Conservation (phyloP, 2,329 filamentous ascomycete species). For the Pseudomassariella vexata region DNA sequence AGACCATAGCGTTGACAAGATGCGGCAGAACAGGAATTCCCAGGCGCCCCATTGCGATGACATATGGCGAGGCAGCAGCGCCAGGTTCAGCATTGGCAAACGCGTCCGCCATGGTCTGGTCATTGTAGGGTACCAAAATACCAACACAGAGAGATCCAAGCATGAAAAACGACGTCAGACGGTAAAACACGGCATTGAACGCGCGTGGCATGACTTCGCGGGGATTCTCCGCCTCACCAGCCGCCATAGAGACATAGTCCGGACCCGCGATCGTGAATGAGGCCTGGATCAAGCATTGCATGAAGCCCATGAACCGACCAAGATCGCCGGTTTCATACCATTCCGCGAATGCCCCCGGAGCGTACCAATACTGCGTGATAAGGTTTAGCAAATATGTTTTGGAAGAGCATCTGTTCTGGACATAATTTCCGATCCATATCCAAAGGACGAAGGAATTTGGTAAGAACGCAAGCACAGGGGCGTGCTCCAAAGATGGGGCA, state of each 20-base stretch:
- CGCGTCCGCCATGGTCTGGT: constrained; percentile 53
- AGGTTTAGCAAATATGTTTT: too few relatives aligned
- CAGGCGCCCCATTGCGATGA: constrained; percentile 63
- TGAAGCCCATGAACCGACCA: constrained; percentile 70
- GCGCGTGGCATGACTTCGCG: constrained; percentile 65
- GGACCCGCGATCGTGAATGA: constrained; percentile 60
- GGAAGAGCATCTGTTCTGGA: too few relatives aligned
- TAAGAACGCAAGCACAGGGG: too few relatives aligned
- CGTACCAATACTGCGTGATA: constrained; percentile 49
- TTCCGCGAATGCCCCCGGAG: constrained; percentile 65
- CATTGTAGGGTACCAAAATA: constrained; percentile 65
- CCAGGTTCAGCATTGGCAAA: constrained; percentile 55
- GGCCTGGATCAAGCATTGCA: constrained; percentile 68
- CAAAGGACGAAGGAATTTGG: too few relatives aligned
- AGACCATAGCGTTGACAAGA: constrained; percentile 67
- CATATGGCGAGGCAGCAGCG: constrained; percentile 63
- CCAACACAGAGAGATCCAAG: constrained; percentile 68
- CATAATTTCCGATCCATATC: too few relatives aligned
- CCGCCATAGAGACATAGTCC: constrained; percentile 55
- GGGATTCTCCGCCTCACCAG: constrained; percentile 67
- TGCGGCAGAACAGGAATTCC: constrained; percentile 59
- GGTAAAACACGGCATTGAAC: constrained; percentile 75
- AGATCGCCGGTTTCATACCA: constrained; percentile 58
- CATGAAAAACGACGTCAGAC: constrained; percentile 69
- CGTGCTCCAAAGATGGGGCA: too few relatives aligned